Evolutionary conservation across 805 yeast species (phyloP).

Genomic region (Suhomyces canberraensis): DNA sequence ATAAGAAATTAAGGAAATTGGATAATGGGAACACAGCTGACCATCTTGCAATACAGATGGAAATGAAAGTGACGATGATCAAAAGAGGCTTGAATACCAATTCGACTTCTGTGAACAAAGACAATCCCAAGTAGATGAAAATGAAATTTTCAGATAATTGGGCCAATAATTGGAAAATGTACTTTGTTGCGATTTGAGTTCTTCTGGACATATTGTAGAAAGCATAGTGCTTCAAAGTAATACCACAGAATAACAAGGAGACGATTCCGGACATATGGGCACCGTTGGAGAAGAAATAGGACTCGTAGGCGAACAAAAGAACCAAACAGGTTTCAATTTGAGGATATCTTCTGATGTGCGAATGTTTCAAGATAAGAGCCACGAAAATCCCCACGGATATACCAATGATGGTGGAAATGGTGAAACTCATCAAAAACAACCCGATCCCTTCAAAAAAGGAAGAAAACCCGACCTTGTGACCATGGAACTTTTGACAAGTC

Average conservation of each 20-base stretch:
- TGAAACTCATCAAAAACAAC: slow-evolving; percentile 86
- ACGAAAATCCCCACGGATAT: slow-evolving; percentile 82
- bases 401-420: slow-evolving; percentile 87
- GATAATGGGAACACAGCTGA: slow-evolving; percentile 96
- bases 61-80: slow-evolving; percentile 83
- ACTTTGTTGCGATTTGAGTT: slow-evolving; percentile 94
- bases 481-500: slow-evolving; percentile 95
- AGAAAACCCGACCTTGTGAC: slow-evolving; percentile 65
- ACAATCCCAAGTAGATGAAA: slow-evolving; percentile 89
- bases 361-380: slow-evolving; percentile 85
- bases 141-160: slow-evolving; percentile 95
- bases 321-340: slow-evolving; percentile 95
- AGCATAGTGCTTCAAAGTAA: slow-evolving; percentile 94
- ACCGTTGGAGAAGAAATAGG: slow-evolving; percentile 96
- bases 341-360: slow-evolving; percentile 92
- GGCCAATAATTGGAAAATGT: slow-evolving; percentile 89
- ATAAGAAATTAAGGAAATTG: slow-evolving; percentile 74
- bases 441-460: slow-evolving; percentile 93
- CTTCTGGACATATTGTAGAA: slow-evolving; percentile 96
- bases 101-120: slow-evolving; percentile 93
- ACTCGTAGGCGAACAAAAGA: slow-evolving; percentile 85
- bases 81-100: slow-evolving; percentile 90
- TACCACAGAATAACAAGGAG: slow-evolving; percentile 91
- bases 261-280: slow-evolving; percentile 99
- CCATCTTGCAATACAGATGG: slow-evolving; percentile 95